These are phyloP conservation scores for Crithidia expoeki DNA, from an alignment of 208 protist genomes.

Conservation along the genomic window DNA sequence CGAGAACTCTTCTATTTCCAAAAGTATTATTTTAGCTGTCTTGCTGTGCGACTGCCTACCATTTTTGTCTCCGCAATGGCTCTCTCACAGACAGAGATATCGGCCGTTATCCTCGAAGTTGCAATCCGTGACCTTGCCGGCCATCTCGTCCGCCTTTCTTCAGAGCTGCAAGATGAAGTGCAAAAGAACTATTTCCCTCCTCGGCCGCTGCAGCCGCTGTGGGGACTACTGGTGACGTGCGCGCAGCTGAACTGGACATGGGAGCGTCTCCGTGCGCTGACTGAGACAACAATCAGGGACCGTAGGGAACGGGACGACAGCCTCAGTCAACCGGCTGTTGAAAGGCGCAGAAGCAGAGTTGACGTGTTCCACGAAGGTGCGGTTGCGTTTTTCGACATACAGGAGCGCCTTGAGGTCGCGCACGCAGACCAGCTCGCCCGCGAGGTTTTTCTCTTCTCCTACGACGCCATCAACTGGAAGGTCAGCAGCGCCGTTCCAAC, in stretches of 20 bases:
- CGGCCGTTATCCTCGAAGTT: no score
- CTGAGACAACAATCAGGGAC: no score
- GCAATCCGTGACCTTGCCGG: no score
- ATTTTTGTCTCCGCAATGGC: neutral
- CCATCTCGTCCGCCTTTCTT: no score
- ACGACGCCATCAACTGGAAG: constrained; percentile 24
- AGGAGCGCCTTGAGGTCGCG: constrained; percentile 13
- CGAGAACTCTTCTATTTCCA: neutral
- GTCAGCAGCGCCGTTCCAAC: constrained; percentile 20
- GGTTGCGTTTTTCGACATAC: neutral
- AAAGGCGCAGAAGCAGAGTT: no score
- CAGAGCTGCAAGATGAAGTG: no score
- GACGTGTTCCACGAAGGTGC: no score
- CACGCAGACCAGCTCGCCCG: constrained; percentile 18
- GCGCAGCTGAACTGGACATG: constrained; percentile 8
- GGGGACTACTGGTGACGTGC: constrained; percentile 9
- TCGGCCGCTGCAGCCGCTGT: constrained; percentile 16
- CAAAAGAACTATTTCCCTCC: neutral
- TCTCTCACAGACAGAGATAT: no score
- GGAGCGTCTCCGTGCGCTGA: neutral
- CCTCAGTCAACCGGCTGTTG: no score
- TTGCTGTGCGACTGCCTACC: neutral
- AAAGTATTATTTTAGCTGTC: neutral
- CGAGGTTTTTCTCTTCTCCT: constrained; percentile 30
- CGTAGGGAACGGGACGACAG: no score